phyloP scores from a whole-genome alignment of 345 rosid species.

The Hibiscus mutabilis region DNA sequence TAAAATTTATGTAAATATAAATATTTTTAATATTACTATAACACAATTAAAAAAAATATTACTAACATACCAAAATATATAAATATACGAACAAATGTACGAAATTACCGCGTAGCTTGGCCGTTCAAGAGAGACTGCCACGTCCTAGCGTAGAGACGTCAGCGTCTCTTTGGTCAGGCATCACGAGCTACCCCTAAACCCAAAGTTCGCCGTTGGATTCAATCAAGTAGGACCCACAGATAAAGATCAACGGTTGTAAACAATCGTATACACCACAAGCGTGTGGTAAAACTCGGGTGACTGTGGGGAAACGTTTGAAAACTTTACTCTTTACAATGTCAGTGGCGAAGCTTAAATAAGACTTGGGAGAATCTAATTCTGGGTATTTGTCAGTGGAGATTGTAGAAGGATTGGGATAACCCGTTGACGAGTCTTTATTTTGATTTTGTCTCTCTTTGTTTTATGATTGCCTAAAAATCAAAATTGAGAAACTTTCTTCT shows the following conservation, averaged over 20 bases:
- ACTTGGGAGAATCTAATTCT: background rate
- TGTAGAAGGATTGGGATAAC: background rate
- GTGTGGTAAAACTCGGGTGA: background rate
- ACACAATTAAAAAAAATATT: too few species aligned
- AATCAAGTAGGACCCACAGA: background rate
- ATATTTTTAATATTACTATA: too few species aligned
- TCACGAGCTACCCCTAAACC: background rate
- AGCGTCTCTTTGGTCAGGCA: background rate
- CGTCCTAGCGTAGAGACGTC: background rate
- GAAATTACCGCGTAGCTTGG: background rate
- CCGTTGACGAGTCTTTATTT: slow-evolving; percentile 2
- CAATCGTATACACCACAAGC: background rate
- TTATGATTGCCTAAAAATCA: background rate
- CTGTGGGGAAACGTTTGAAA: background rate
- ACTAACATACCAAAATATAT: too few species aligned
- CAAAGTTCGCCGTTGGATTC: background rate
- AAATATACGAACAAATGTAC: background rate
- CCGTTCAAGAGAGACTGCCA: slow-evolving; percentile 8
- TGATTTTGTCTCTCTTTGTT: background rate
- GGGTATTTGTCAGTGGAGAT: background rate
- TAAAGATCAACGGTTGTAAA: background rate
- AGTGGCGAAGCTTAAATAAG: background rate
- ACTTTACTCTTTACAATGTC: background rate
- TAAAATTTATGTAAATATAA: too few species aligned
- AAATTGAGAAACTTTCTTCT: background rate